Percentiles rank a stretch among this genome's conserved stretches.
phyloP scores from a whole-genome alignment of 208 protist genomes.

The Trypanosoma scelopori region DNA sequence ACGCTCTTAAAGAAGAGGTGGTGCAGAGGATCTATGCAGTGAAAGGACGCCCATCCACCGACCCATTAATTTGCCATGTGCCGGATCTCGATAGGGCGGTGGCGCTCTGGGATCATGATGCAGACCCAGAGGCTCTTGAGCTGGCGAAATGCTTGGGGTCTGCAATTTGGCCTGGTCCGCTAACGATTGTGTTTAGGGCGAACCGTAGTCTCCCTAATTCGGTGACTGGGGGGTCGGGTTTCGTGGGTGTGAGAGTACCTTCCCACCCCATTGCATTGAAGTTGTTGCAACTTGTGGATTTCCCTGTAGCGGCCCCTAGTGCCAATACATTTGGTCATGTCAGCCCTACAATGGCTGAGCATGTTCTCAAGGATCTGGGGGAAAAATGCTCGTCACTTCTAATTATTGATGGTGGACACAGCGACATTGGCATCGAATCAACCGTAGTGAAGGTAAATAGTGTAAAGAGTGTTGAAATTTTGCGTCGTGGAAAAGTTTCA shows the following conservation, averaged over 20 bases:
- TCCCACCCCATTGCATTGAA: conserved; percentile 62
- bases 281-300: conserved; percentile 63
- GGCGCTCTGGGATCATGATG: conserved; percentile 58
- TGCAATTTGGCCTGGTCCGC: conserved; percentile 91
- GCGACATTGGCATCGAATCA: conserved; percentile 92
- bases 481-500: conserved; percentile 78
- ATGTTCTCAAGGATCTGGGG: conserved; percentile 92
- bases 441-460: conserved; percentile 86
- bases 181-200: conserved; percentile 89
- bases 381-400: conserved; percentile 66
- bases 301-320: conserved; percentile 90
- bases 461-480: conserved; percentile 59
- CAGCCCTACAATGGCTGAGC: conserved; percentile 86
- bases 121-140: conserved; percentile 40
- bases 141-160: conserved; percentile 63
- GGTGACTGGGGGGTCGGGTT: conserved; percentile 88
- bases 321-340: conserved; percentile 94
- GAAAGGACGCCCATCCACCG: conserved; percentile 94
- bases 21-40: conserved; percentile 92
- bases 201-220: conserved; percentile 53
- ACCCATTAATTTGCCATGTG: conserved; percentile 97
- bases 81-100: conserved; percentile 53
- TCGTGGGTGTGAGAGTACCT: conserved; percentile 87
- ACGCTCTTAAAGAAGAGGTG: conserved; percentile 87
- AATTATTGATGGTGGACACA: conserved; percentile 87